A percentile compares a stretch with the other conserved stretches of the same genome.
These are phyloP conservation scores for Schrenkiella parvula DNA, from an alignment of 345 rosid species.

Conservation along the genomic window DNA sequence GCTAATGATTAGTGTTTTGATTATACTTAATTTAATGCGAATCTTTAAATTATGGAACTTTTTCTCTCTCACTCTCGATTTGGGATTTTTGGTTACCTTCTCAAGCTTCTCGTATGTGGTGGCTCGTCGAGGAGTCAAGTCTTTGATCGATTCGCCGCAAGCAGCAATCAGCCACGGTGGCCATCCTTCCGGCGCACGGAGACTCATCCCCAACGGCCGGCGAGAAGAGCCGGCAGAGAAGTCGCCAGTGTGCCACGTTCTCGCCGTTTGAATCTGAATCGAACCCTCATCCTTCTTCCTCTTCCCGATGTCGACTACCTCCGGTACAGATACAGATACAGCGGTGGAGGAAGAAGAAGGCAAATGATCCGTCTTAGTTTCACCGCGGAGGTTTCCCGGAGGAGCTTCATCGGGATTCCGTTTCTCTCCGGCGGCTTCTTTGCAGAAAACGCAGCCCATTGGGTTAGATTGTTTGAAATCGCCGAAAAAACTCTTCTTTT, in stretches of 20 bases:
- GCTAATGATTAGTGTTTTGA: slow-evolving; percentile 4
- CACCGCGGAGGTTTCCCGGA: slow-evolving; percentile 30
- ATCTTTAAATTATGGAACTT: background rate
- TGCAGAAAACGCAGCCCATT: slow-evolving; percentile 73
- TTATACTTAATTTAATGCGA: background rate
- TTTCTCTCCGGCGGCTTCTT: slow-evolving; percentile 23
- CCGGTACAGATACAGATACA: slow-evolving; percentile 20
- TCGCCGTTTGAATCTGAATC: slow-evolving; percentile 31
- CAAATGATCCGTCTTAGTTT: slow-evolving; percentile 27
- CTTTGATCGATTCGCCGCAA: slow-evolving; percentile 69
- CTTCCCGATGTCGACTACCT: slow-evolving; percentile 16
- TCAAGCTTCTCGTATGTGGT: slow-evolving; percentile 78
- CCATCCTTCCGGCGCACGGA: slow-evolving; percentile 55
- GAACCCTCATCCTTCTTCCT: slow-evolving; percentile 20
- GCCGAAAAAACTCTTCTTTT: background rate
- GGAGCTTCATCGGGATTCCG: slow-evolving; percentile 29
- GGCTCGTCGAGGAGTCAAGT: slow-evolving; percentile 78
- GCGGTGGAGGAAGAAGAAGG: slow-evolving; percentile 25
- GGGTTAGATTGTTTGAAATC: background rate
- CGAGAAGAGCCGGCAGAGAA: slow-evolving; percentile 38
- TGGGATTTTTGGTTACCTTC: slow-evolving; percentile 42
- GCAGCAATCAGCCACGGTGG: slow-evolving; percentile 80
- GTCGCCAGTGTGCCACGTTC: slow-evolving; percentile 37
- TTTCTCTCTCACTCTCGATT: background rate
- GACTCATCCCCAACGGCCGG: slow-evolving; percentile 30